Evolutionary conservation across 306 rosid species (phyloP).

Genomic region (Fragaria nilgerrensis): DNA sequence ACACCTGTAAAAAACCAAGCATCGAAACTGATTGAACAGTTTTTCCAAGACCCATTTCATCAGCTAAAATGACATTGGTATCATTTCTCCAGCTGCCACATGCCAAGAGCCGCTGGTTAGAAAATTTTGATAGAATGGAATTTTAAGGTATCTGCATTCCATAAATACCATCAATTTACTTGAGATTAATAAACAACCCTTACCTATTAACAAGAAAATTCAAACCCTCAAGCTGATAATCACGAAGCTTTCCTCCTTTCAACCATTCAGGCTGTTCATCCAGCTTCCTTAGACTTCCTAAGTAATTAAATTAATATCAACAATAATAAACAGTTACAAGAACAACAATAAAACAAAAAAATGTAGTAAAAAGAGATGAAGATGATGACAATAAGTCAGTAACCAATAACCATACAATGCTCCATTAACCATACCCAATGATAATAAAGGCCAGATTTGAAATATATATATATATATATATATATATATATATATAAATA

Average conservation of each 20-base stretch:
- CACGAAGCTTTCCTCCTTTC: slow-evolving; percentile 97
- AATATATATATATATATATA: no score
- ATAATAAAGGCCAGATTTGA: background rate
- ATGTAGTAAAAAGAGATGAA: background rate
- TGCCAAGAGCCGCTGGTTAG: slow-evolving; percentile 32
- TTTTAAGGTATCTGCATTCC: slow-evolving; percentile 2
- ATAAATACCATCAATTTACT: background rate
- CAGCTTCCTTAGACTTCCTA: slow-evolving; percentile 96
- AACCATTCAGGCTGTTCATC: slow-evolving; percentile 99
- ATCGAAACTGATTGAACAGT: slow-evolving; percentile 98
- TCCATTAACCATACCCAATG: background rate
- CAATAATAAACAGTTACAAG: background rate
- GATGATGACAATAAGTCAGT: no score
- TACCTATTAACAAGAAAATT: slow-evolving; percentile 99
- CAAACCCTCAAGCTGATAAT: slow-evolving; percentile 98
- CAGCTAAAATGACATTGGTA: slow-evolving; percentile 98
- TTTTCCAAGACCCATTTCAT: slow-evolving; percentile 99
- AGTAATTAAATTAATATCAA: slow-evolving; percentile 28
- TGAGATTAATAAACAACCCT: slow-evolving; percentile 12
- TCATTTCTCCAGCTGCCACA: slow-evolving; percentile 95
- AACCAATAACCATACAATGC: background rate
- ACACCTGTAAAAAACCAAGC: slow-evolving; percentile 99
- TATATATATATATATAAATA: no score
- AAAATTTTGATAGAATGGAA: slow-evolving; percentile 22
- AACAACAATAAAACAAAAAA: background rate